Evolutionary conservation across 352 stramenopile genomes (phyloP).

Genomic region (Phytopythium montanum): DNA sequence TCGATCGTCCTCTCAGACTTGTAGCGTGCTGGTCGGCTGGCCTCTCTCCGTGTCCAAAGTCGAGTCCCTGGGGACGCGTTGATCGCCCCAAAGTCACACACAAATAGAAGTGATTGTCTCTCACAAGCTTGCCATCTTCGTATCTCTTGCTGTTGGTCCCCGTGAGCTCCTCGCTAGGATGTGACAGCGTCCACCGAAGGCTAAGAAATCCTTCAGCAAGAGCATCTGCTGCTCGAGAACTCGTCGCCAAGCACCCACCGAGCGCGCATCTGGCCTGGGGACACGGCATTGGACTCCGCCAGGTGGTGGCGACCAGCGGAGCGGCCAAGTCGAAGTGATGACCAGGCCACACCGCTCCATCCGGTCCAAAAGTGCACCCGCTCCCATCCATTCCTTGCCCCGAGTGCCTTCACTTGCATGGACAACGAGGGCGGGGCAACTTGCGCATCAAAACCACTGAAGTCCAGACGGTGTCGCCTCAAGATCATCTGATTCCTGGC

Average conservation of each 20-base stretch:
- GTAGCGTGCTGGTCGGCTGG: neutral
- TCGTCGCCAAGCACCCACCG: too few species aligned
- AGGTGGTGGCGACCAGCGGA: too few species aligned
- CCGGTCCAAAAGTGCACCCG: neutral
- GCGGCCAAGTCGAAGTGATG: too few species aligned
- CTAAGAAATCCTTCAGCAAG: too few species aligned
- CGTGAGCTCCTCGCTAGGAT: too few species aligned
- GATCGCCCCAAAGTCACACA: neutral
- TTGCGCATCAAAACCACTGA: too few species aligned
- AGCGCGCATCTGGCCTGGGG: too few species aligned
- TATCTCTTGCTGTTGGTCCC: neutral
- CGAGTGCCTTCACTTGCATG: neutral
- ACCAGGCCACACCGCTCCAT: too few species aligned
- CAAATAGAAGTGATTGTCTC: conserved; percentile 1
- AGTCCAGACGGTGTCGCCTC: neutral
- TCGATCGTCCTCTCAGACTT: conserved; percentile 15
- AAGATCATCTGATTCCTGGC: neutral
- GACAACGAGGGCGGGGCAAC: too few species aligned
- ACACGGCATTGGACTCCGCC: too few species aligned
- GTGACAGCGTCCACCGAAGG: too few species aligned
- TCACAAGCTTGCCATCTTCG: neutral
- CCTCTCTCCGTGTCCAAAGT: conserved; percentile 1
- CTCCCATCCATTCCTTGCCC: neutral
- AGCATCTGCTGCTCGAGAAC: too few species aligned
- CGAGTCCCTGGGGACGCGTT: neutral